These are phyloP conservation scores for Xerocomus amazonicus DNA, from an alignment of 1,284 basidiomycete species.

Conservation along the genomic window DNA sequence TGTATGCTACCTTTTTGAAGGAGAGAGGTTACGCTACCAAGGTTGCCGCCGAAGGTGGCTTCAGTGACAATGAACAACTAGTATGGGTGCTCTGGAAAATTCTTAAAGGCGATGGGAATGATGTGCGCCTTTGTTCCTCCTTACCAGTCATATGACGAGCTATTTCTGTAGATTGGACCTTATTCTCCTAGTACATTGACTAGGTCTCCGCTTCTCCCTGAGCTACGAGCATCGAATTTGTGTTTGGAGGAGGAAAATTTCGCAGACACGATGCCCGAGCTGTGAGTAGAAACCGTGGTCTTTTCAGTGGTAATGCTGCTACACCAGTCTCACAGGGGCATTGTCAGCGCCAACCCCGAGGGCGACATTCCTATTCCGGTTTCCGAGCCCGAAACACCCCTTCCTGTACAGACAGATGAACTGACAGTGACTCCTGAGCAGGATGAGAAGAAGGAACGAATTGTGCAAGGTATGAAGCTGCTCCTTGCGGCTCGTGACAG, in stretches of 20 bases:
- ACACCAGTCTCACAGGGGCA: conserved; percentile 21
- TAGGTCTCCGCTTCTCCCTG: conserved; percentile 63
- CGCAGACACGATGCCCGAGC: conserved; percentile 43
- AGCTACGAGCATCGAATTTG: conserved; percentile 65
- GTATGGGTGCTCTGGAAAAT: conserved; percentile 84
- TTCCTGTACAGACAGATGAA: conserved; percentile 12
- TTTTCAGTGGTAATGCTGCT: conserved; percentile 9
- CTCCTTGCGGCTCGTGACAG: conserved; percentile 64
- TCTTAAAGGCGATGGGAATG: conserved; percentile 70
- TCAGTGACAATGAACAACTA: conserved; percentile 65
- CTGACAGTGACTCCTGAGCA: conserved; percentile 30
- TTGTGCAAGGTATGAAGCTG: conserved; percentile 57
- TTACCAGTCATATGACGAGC: conserved; percentile 8
- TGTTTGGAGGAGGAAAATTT: conserved; percentile 57
- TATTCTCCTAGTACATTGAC: conserved; percentile 71
- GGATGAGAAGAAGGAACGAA: conserved; percentile 37
- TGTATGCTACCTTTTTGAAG: conserved; percentile 59
- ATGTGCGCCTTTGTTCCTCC: conserved; percentile 45
- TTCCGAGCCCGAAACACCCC: conserved; percentile 26
- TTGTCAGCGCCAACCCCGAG: conserved; percentile 5
- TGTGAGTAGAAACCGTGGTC: conserved; percentile 17
- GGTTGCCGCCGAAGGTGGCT: conserved; percentile 47
- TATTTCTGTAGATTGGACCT: conserved; percentile 56
- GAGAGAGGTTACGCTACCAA: conserved; percentile 59
- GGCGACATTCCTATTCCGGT: conserved; percentile 1